Conservation (phyloP, 495 filamentous ascomycete genomes). For the Podospora didyma region DNA sequence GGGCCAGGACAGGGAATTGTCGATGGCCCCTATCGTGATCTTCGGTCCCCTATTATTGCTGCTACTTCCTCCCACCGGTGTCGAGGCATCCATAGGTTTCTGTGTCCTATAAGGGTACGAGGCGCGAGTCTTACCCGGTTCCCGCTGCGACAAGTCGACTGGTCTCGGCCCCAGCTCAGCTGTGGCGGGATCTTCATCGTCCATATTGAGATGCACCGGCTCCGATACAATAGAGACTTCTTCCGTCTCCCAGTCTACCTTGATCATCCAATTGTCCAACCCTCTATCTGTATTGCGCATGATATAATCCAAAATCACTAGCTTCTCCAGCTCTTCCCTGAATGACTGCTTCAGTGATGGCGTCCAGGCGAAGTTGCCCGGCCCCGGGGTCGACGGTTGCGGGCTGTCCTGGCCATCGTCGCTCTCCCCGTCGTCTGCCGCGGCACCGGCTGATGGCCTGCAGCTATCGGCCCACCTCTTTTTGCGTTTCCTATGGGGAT, state of each 20-base stretch:
- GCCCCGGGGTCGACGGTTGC: constrained; percentile 32
- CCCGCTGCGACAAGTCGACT: constrained; percentile 46
- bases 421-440: constrained; percentile 69
- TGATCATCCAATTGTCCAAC: constrained; percentile 99
- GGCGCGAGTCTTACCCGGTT: constrained; percentile 40
- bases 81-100: constrained; percentile 77
- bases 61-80: constrained; percentile 49
- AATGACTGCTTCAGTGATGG: constrained; percentile 86
- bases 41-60: constrained; percentile 33
- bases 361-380: constrained; percentile 76
- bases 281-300: constrained; percentile 99
- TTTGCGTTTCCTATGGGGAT: constrained; percentile 65
- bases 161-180: constrained; percentile 53
- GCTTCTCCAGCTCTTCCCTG: constrained; percentile 90
- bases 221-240: constrained; percentile 83
- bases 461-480: constrained; percentile 80
- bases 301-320: constrained; percentile 97
- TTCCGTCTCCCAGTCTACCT: constrained; percentile 78
- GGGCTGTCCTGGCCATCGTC: constrained; percentile 49
- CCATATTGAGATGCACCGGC: constrained; percentile 62
- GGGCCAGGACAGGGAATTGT: constrained; percentile 97
- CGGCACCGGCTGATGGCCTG: constrained; percentile 57
- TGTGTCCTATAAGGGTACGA: constrained; percentile 71
- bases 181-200: constrained; percentile 30
- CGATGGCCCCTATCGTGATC: constrained; percentile 85